These are phyloP conservation scores for Cutaneotrichosporon mucoides DNA, from an alignment of 1,284 basidiomycete species.

Conservation along the genomic window DNA sequence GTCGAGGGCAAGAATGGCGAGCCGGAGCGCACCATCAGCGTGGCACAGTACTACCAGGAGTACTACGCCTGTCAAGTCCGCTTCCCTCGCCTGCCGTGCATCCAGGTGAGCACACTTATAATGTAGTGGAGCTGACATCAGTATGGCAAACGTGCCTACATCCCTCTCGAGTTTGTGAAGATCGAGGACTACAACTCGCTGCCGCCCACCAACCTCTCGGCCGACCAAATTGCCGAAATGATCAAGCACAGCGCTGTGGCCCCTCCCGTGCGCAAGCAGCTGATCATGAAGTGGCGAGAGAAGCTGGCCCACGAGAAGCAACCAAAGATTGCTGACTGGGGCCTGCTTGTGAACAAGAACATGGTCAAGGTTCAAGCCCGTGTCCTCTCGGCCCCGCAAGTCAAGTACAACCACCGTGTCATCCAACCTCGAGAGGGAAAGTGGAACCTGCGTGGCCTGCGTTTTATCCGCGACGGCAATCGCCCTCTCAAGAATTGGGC, in stretches of 20 bases:
- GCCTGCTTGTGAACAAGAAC: constrained; percentile 40
- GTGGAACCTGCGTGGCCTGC: constrained; percentile 32
- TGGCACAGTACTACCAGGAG: constrained; percentile 44
- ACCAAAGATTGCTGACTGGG: constrained; percentile 45
- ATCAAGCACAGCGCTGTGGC: constrained; percentile 44
- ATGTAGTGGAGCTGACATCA: constrained; percentile 12
- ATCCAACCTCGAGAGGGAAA: constrained; percentile 18
- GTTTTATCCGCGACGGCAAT: constrained; percentile 37
- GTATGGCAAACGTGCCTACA: constrained; percentile 37
- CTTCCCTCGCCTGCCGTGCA: constrained; percentile 40
- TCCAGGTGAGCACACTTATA: constrained; percentile 24
- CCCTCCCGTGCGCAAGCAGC: constrained; percentile 31
- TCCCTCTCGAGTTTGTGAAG: constrained; percentile 42
- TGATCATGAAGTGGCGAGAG: constrained; percentile 27
- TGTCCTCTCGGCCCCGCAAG: constrained; percentile 37
- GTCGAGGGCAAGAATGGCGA: constrained; percentile 34
- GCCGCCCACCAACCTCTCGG: constrained; percentile 34
- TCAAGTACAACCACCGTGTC: constrained; percentile 31
- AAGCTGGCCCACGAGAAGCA: constrained; percentile 37
- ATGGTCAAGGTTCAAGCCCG: constrained; percentile 46
- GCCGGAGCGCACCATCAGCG: constrained; percentile 23
- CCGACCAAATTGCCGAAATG: constrained; percentile 44
- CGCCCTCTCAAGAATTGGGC: constrained; percentile 44
- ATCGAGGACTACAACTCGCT: constrained; percentile 42
- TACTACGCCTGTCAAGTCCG: constrained; percentile 28